phyloP scores from a whole-genome alignment of 768 basidiomycete species.

The Tylopilus rubrobrunneus region DNA sequence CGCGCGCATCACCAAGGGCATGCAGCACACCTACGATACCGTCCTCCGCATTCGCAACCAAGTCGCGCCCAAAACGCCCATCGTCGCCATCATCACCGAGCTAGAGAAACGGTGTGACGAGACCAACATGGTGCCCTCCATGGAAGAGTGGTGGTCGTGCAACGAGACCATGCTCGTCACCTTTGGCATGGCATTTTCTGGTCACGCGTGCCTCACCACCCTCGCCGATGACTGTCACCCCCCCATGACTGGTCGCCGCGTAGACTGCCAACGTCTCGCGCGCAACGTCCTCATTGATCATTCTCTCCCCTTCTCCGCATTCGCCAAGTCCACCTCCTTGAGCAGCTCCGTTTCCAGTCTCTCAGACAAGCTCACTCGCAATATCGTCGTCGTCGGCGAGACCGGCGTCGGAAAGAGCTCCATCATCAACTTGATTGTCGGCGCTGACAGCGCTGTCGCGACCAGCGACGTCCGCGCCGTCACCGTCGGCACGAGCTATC shows the following conservation, averaged over 20 bases:
- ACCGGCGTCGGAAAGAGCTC: slow-evolving; percentile 29
- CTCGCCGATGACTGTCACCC: slow-evolving; percentile 20
- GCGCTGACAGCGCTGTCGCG: slow-evolving; percentile 12
- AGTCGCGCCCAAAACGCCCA: slow-evolving; percentile 16
- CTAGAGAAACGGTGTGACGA: slow-evolving; percentile 19
- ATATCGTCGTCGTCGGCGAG: slow-evolving; percentile 40
- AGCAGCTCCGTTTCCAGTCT: slow-evolving; percentile 6
- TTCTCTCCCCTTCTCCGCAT: slow-evolving; percentile 13
- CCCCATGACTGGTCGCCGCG: slow-evolving; percentile 13
- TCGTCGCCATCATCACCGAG: slow-evolving; percentile 26
- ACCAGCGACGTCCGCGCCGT: slow-evolving; percentile 16
- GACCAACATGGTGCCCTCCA: slow-evolving; percentile 12
- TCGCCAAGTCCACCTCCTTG: background rate
- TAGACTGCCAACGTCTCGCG: slow-evolving; percentile 16
- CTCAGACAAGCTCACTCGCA: slow-evolving; percentile 18
- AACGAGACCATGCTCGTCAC: background rate
- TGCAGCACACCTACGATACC: slow-evolving; percentile 18
- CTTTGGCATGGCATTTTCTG: slow-evolving; percentile 14
- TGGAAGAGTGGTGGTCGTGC: slow-evolving; percentile 23
- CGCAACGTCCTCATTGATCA: slow-evolving; percentile 20
- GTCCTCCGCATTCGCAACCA: slow-evolving; percentile 20
- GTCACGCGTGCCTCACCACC: slow-evolving; percentile 25
- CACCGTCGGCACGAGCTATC: slow-evolving; percentile 20
- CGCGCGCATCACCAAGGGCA: slow-evolving; percentile 17
- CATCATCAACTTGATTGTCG: slow-evolving; percentile 15